A percentile compares a stretch with the other conserved stretches of the same genome.
Evolutionary conservation across 306 rosid genomes (phyloP).

Genomic region (Carpinus viminea): DNA sequence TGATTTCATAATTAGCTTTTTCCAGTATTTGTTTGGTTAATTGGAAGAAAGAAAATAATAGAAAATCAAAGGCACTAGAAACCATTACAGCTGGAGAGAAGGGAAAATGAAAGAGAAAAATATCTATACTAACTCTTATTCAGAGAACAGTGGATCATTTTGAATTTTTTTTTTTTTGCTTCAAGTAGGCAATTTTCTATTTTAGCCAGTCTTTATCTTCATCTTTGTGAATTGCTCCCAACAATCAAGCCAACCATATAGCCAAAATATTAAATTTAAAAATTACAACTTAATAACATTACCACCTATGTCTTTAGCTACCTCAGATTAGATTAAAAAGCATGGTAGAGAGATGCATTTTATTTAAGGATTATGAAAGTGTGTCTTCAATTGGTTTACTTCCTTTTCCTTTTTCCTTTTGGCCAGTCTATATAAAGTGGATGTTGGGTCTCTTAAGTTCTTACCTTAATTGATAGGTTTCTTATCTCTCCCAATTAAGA

Average conservation of each 20-base stretch:
- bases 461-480: not conserved
- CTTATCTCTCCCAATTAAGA: too few species aligned
- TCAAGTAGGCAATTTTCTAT: not conserved
- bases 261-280: too few species aligned
- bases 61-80: not conserved
- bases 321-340: not conserved
- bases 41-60: not conserved
- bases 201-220: not conserved
- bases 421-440: not conserved
- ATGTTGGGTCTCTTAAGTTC: not conserved
- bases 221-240: too few species aligned
- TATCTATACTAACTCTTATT: too few species aligned
- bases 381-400: not conserved
- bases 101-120: constrained; percentile 3
- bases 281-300: too few species aligned
- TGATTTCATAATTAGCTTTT: not conserved
- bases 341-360: not conserved
- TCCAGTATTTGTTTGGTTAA: not conserved
- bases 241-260: too few species aligned
- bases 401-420: not conserved
- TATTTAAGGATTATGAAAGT: not conserved
- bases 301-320: not conserved
- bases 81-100: not conserved
- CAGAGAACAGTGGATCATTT: too few species aligned
- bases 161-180: too few species aligned